A percentile compares a stretch with the other conserved stretches of the same genome.
Conservation (phyloP, 306 rosid species). For the Fragaria iinumae region DNA sequence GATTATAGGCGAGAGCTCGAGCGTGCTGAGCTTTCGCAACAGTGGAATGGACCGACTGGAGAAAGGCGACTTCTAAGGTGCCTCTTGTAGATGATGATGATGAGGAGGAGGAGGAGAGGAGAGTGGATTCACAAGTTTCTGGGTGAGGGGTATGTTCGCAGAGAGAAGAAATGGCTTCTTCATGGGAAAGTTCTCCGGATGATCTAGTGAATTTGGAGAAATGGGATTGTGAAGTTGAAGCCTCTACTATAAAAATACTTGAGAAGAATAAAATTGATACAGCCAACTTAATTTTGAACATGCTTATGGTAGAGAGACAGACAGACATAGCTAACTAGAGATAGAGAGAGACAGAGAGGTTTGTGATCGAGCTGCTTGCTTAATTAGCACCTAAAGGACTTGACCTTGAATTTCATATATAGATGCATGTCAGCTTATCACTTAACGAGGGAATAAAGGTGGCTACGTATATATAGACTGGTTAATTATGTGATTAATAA, state of each 20-base stretch:
- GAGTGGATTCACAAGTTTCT: conserved; percentile 23
- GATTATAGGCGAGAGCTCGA: conserved; percentile 27
- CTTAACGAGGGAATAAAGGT: conserved; percentile 6
- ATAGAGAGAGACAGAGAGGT: background rate
- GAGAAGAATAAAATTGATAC: background rate
- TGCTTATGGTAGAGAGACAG: background rate
- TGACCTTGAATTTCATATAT: background rate
- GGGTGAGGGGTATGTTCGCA: conserved; percentile 27
- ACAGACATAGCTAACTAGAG: background rate
- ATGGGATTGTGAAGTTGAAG: conserved; percentile 23
- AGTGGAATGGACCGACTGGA: conserved; percentile 22
- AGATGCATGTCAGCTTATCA: conserved; percentile 4
- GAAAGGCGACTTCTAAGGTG: conserved; percentile 8
- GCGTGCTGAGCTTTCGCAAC: conserved; percentile 17
- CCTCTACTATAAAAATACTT: background rate
- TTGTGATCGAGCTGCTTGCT: background rate
- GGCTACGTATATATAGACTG: background rate
- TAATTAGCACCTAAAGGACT: background rate
- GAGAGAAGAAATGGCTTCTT: conserved; percentile 13
- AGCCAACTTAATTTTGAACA: background rate
- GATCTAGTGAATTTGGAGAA: conserved; percentile 20
- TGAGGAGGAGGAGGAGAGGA: background rate
- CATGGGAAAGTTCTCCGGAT: background rate
- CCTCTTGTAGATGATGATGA: too few species aligned
- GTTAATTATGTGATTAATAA: background rate